These are phyloP conservation scores for Trichoderma semiorbis DNA, from an alignment of 2,329 filamentous ascomycete genomes.

Conservation along the genomic window DNA sequence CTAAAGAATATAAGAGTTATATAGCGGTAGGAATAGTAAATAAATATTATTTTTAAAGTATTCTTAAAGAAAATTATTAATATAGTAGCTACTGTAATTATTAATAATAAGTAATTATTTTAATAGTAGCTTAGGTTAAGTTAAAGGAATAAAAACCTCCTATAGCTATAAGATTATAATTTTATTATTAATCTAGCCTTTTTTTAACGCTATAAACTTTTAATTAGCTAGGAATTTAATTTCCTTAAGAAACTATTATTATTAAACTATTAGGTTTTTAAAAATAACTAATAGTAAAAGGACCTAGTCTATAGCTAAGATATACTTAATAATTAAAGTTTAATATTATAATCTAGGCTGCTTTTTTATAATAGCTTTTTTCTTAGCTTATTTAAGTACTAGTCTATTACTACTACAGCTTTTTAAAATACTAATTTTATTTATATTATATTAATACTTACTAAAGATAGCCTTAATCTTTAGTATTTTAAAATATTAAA, in stretches of 20 bases:
- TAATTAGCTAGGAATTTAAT: background rate
- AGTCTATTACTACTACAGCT: background rate
- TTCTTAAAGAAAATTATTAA: slow-evolving; percentile 15
- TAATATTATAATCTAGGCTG: background rate
- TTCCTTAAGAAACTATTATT: background rate
- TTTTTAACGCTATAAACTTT: background rate
- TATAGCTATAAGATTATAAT: background rate
- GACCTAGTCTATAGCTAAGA: background rate
- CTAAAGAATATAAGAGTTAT: background rate
- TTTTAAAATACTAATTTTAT: too few relatives aligned
- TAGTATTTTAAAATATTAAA: too few relatives aligned
- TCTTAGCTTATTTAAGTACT: background rate
- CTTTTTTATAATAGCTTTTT: background rate
- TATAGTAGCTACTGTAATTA: slow-evolving; percentile 11
- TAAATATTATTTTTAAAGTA: slow-evolving; percentile 9
- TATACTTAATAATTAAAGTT: background rate
- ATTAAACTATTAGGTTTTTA: background rate
- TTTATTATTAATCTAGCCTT: background rate
- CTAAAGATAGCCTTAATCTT: too few relatives aligned
- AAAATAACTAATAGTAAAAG: background rate
- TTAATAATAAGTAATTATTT: slow-evolving; percentile 12
- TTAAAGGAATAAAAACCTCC: background rate
- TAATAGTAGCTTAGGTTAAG: background rate
- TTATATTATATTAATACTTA: too few relatives aligned
- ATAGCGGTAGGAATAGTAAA: background rate